These are phyloP conservation scores for Nakazawaea wickerhamii DNA, from an alignment of 805 yeast genomes.

Conservation along the genomic window DNA sequence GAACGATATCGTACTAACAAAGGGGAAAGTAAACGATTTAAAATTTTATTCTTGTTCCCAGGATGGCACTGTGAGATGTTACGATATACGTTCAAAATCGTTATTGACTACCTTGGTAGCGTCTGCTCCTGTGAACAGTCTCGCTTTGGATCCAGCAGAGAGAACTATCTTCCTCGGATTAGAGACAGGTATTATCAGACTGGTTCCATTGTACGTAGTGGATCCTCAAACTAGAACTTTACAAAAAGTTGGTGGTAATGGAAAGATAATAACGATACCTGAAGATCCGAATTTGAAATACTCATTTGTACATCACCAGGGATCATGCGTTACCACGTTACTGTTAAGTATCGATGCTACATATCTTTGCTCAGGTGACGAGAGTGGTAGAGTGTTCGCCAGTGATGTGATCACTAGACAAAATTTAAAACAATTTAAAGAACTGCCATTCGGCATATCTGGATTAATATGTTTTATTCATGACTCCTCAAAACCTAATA, in stretches of 20 bases:
- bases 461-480: conserved; percentile 18
- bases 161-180: conserved; percentile 71
- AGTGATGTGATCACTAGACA: conserved; percentile 71
- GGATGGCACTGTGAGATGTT: conserved; percentile 73
- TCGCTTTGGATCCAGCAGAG: conserved; percentile 74
- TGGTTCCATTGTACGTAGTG: conserved; percentile 47
- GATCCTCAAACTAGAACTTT: conserved; percentile 30
- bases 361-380: conserved; percentile 65
- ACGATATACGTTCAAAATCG: conserved; percentile 42
- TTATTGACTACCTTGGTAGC: conserved; percentile 70
- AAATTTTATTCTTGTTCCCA: conserved; percentile 63
- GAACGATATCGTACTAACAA: conserved; percentile 34
- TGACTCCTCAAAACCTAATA: background rate
- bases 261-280: conserved; percentile 41
- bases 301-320: conserved; percentile 50
- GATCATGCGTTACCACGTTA: conserved; percentile 43
- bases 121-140: conserved; percentile 47
- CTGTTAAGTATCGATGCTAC: conserved; percentile 73
- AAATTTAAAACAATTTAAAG: conserved; percentile 50
- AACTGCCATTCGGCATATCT: conserved; percentile 23
- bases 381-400: conserved; percentile 58
- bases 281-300: conserved; percentile 44
- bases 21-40: conserved; percentile 54
- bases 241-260: conserved; percentile 58
- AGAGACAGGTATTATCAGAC: conserved; percentile 52